Conservation (phyloP, 2,329 filamentous ascomycete species). For the Ilyonectria mors-panacis region DNA sequence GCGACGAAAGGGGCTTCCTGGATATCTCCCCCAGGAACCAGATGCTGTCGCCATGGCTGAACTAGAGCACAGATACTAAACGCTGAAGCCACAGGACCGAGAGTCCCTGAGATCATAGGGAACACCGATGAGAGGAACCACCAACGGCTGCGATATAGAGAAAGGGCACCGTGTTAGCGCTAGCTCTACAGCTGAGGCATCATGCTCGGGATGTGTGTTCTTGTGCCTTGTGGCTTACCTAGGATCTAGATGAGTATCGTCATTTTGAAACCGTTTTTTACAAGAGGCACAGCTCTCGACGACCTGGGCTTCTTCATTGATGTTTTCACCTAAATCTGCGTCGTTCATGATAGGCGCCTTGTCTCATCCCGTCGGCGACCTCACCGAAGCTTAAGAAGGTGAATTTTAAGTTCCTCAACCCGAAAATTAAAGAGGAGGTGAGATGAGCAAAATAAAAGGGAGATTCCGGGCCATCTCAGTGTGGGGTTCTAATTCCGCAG, state of each 20-base stretch:
- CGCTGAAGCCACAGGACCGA: constrained; percentile 89
- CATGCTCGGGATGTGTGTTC: not conserved
- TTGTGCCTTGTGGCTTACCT: constrained; percentile 52
- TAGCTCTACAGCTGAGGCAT: not conserved
- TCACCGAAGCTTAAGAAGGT: not conserved
- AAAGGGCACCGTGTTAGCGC: not conserved
- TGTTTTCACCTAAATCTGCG: constrained; percentile 54
- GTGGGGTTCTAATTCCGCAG: no score
- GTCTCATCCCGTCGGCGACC: not conserved
- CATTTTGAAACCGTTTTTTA: constrained; percentile 53
- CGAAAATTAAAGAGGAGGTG: constrained; percentile 1
- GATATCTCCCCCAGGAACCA: constrained; percentile 62
- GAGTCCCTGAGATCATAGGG: constrained; percentile 85
- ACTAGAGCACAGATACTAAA: constrained; percentile 89
- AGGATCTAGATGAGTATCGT: constrained; percentile 60
- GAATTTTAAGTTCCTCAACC: not conserved
- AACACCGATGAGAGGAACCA: constrained; percentile 77
- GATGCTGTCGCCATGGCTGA: constrained; percentile 79
- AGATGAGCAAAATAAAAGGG: not conserved
- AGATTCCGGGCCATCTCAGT: no score
- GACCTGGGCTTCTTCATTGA: constrained; percentile 40
- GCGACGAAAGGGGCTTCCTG: constrained; percentile 66
- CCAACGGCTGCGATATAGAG: constrained; percentile 63
- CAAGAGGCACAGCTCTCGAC: constrained; percentile 31
- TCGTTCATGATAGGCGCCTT: constrained; percentile 56